Base-by-base conservation (phyloP, 208 protist genomes). In the Strigomonas culicis region DNA sequence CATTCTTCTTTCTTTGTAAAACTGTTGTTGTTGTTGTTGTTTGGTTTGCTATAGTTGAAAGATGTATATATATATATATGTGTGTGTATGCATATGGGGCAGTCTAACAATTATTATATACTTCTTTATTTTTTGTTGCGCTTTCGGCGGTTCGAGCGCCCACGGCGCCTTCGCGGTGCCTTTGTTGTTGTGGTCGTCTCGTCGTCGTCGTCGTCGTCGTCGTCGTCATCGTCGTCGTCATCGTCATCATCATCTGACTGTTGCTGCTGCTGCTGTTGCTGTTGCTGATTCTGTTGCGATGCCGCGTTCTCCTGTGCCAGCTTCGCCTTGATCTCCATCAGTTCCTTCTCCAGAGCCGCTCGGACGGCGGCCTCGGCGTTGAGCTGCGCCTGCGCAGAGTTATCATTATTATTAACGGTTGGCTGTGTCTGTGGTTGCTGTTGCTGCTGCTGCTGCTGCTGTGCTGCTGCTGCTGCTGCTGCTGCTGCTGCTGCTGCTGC, bases 261-360 rank as follows among this genome's bases (percentile, higher is more conserved):
- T 1, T 68, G 55, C 8, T 80, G 61, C 21, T 75, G 53, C 1
- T 74, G 31, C 2, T 27, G 13, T 3, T 44, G 30, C 13, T 28
- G 30, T 1, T 21, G n/a, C 2, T 49, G 15, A 4, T 31, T 58
- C 30, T 31, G 22, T n/a, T 68, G 31, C 13, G 67, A 57, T 0
- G 46, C 67, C n/a, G 66, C 67, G 60, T 72, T 58, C 31, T 84
- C 46, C 31, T 68, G 75, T 19, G 60, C 75, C 25, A 90, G 53
- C 66, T 84, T 41, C n/a, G 63, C 67, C 62, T 88, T 59, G 43
- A 88, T 58, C 49, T 79, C 56, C 36, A 65, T 66, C 39, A 86
- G 53, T 1, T 56, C 67, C 36, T 74, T 53, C 8, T 30, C 47
- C 34, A 75, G 69, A 8, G 2, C 39, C 15, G 17, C 36, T 55